Conservation (phyloP, 148 eudicot species). For the Arctostaphylos glauca region DNA sequence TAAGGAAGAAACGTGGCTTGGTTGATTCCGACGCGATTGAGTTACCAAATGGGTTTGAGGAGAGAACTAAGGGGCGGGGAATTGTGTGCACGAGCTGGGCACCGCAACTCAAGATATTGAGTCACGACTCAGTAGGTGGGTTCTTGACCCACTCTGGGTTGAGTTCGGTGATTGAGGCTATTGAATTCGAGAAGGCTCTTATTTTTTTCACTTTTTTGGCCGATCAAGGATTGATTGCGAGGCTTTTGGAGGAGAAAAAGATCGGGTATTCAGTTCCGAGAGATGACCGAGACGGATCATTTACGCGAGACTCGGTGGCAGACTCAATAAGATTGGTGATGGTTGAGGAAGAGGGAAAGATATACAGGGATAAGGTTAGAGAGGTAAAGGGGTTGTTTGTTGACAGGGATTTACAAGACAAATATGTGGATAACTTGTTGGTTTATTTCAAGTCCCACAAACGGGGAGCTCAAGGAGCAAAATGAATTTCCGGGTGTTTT, state of each 20-base stretch:
- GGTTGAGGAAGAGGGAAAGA: conserved; percentile 16
- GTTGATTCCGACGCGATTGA: neutral
- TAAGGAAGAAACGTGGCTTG: conserved; percentile 11
- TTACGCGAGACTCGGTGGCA: conserved; percentile 17
- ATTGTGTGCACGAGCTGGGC: conserved; percentile 25
- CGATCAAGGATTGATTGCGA: conserved; percentile 21
- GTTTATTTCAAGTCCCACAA: neutral
- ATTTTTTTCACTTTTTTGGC: conserved; percentile 7
- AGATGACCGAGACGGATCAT: conserved; percentile 13
- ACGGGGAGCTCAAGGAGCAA: neutral
- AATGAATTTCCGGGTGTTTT: neutral
- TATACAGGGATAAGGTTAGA: conserved; percentile 4
- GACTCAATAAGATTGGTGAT: conserved; percentile 16
- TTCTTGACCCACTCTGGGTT: conserved; percentile 11
- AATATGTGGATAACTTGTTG: neutral
- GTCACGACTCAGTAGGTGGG: conserved; percentile 11
- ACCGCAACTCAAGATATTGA: conserved; percentile 16
- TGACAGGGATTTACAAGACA: neutral
- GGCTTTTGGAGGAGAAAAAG: conserved; percentile 13
- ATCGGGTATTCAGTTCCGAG: conserved; percentile 12
- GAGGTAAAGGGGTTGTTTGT: neutral
- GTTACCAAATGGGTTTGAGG: neutral
- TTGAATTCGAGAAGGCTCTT: conserved; percentile 12
- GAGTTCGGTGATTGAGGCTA: conserved; percentile 16
- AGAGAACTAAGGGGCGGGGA: conserved; percentile 2